These are phyloP conservation scores for Suhomyces tanzawaensis DNA, from an alignment of 805 yeast genomes.

Conservation along the genomic window DNA sequence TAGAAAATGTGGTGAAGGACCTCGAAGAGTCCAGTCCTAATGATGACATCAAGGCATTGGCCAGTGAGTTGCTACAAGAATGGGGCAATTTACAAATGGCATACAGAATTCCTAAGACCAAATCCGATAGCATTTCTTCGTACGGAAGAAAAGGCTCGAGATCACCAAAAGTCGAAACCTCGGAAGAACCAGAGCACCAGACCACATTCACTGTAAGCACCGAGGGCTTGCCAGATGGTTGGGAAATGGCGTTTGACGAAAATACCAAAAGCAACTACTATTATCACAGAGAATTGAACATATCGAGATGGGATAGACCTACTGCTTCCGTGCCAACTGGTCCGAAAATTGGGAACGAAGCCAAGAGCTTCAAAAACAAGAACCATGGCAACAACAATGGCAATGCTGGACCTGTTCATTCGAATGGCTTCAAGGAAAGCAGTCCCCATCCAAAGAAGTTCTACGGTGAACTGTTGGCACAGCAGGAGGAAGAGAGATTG, in stretches of 20 bases:
- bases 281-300: constrained; percentile 47
- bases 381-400: constrained; percentile 2
- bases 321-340: constrained; percentile 31
- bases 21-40: constrained; percentile 28
- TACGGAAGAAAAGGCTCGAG: constrained; percentile 21
- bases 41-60: constrained; percentile 31
- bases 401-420: constrained; percentile 1
- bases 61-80: constrained; percentile 49
- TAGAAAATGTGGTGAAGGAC: constrained; percentile 59
- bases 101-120: constrained; percentile 75
- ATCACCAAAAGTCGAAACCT: constrained; percentile 10
- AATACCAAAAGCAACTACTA: constrained; percentile 48
- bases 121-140: constrained; percentile 5
- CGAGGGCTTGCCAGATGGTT: constrained; percentile 54
- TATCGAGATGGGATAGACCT: constrained; percentile 65
- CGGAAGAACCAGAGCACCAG: constrained; percentile 7
- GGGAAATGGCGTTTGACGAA: constrained; percentile 58
- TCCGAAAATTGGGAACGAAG: constrained; percentile 16
- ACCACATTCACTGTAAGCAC: too few relatives aligned
- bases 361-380: neutral
- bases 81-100: constrained; percentile 81
- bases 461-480: constrained; percentile 17
- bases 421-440: constrained; percentile 6
- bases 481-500: constrained; percentile 34
- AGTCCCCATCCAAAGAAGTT: neutral